Conservation (phyloP, 768 basidiomycete species). For the Paxillus ammoniavirescens region DNA sequence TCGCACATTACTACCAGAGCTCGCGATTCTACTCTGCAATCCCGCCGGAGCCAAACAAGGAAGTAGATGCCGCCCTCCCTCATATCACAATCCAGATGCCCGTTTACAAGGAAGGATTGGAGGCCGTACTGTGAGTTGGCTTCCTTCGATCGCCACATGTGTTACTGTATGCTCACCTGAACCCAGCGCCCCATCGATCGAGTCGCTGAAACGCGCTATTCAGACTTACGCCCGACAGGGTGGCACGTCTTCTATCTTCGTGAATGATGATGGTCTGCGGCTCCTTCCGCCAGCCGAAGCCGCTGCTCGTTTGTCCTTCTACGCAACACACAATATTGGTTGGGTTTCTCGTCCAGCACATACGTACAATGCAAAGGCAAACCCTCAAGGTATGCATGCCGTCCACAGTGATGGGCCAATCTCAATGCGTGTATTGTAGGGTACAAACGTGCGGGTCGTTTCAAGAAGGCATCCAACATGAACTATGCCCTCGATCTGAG, state of each 20-base stretch:
- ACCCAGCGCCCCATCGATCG: constrained; percentile 43
- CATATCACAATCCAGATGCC: constrained; percentile 57
- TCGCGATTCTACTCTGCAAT: constrained; percentile 53
- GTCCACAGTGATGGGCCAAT: constrained; percentile 36
- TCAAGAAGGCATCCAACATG: constrained; percentile 95
- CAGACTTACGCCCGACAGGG: constrained; percentile 65
- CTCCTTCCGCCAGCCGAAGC: constrained; percentile 46
- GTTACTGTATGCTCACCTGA: constrained; percentile 1
- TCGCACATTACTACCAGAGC: constrained; percentile 50
- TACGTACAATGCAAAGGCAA: constrained; percentile 38
- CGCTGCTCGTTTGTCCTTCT: constrained; percentile 48
- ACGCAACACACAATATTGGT: constrained; percentile 55
- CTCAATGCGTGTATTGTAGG: constrained; percentile 10
- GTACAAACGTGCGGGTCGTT: constrained; percentile 61
- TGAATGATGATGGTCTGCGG: constrained; percentile 64
- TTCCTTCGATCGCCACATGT: background rate
- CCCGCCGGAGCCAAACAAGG: constrained; percentile 41
- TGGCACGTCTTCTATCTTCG: constrained; percentile 55
- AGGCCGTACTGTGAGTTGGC: constrained; percentile 44
- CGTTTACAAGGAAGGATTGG: constrained; percentile 56
- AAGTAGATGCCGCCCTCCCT: constrained; percentile 43
- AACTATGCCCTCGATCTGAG: constrained; percentile 66
- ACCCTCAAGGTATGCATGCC: constrained; percentile 42
- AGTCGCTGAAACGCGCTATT: constrained; percentile 59
- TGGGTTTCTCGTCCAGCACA: constrained; percentile 62